Evolutionary conservation across 306 rosid genomes (phyloP).

Genomic region (Senna siamea): DNA sequence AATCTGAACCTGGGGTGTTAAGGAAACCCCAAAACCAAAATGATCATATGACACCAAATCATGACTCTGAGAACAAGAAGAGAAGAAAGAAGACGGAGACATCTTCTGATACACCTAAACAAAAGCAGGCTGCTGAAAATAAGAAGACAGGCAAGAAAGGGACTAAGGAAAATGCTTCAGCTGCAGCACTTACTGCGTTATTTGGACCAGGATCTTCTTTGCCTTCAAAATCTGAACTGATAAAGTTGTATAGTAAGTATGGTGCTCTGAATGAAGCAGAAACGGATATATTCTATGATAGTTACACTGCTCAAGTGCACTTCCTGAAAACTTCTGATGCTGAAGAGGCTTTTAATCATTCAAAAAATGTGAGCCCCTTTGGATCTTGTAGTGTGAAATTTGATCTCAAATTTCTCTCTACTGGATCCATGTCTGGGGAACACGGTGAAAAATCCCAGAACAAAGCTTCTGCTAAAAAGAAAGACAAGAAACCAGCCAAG

Average conservation of each 20-base stretch:
- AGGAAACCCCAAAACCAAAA: constrained; percentile 37
- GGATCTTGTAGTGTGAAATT: constrained; percentile 50
- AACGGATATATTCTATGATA: constrained; percentile 59
- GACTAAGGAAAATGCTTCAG: constrained; percentile 30
- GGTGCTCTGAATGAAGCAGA: constrained; percentile 64
- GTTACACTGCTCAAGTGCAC: constrained; percentile 64
- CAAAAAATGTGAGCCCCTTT: constrained; percentile 60
- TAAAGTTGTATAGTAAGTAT: constrained; percentile 54
- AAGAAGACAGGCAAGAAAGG: constrained; percentile 36
- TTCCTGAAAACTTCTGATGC: constrained; percentile 62
- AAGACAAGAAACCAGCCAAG: constrained; percentile 35
- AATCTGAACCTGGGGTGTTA: constrained; percentile 30
- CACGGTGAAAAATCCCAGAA: constrained; percentile 44
- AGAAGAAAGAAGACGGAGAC: constrained; percentile 36
- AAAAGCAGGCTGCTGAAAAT: constrained; percentile 31
- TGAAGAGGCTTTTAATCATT: constrained; percentile 53
- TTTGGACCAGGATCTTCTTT: constrained; percentile 63
- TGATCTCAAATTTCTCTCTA: constrained; percentile 43
- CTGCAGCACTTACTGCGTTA: constrained; percentile 53
- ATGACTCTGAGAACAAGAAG: constrained; percentile 42
- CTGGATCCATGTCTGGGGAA: constrained; percentile 49
- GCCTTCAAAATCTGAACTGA: constrained; percentile 71
- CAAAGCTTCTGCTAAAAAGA: constrained; percentile 40
- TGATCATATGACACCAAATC: constrained; percentile 21
- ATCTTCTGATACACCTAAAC: constrained; percentile 18